phyloP scores from a whole-genome alignment of 179 eudicot genomes.

The Corrigiola litoralis region DNA sequence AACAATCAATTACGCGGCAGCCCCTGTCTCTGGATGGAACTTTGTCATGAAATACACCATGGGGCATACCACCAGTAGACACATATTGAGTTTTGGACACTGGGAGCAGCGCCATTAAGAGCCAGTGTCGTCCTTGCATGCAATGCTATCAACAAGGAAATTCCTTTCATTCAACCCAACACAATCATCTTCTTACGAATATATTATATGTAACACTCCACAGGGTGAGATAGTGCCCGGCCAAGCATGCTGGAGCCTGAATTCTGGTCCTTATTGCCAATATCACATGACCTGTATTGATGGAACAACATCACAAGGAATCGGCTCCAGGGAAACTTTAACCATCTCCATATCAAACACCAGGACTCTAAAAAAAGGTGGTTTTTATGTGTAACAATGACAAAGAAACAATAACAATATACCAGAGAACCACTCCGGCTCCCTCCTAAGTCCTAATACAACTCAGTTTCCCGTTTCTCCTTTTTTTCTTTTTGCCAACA shows the following conservation, averaged over 20 bases:
- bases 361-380: too few species aligned
- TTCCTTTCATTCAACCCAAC: not conserved
- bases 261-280: not conserved
- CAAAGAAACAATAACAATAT: too few species aligned
- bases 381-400: too few species aligned
- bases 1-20: not conserved
- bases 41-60: not conserved
- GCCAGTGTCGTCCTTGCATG: conserved; percentile 1
- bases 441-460: too few species aligned
- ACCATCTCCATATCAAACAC: too few species aligned
- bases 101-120: not conserved
- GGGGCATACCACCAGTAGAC: conserved; percentile 1
- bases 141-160: not conserved
- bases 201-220: not conserved
- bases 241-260: too few species aligned
- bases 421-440: too few species aligned
- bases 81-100: conserved; percentile 2
- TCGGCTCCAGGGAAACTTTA: not conserved
- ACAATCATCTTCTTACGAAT: not conserved
- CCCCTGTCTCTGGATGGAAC: not conserved
- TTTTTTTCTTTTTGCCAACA: too few species aligned
- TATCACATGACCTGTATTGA: not conserved
- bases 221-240: not conserved
- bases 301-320: not conserved
- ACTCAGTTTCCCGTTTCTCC: too few species aligned